Evolutionary conservation across 2,329 filamentous ascomycete genomes (phyloP), one percentile per base, ranked within the genome.

Genomic region (Neopestalotiopsis rosae): DNA sequence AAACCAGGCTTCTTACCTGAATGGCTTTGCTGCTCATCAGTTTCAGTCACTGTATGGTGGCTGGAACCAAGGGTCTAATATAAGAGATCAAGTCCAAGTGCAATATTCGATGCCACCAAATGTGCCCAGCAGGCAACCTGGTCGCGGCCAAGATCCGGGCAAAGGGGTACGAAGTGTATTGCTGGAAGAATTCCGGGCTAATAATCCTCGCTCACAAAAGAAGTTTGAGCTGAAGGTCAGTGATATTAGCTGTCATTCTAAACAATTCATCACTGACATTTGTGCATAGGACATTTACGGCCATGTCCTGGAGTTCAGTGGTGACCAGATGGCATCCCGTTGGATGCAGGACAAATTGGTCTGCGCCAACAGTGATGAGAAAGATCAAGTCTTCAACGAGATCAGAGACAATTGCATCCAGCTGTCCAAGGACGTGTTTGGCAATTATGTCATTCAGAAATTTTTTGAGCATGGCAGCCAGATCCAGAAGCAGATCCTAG

Each of bases 381-480:
- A 98, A 81, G 94, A 97, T 40, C 91, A 91, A 68, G 89, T 98
- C 0, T 98, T 98, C 83, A 86, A 87, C 0, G 96, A 98, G 79
- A 94, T 99, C 61, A 88, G 93, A 74, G 89, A 90, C 0, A 96
- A 99, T 73, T 90, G 92, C 1, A 81, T 97, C 38, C 94, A 95
- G 76, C 84, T 99, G 62, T 98, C 97, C 94, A 95, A 92, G 61
- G 96, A 98, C 79, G 92, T 98, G 0, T 99, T 98, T 77, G 96
- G 96, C 67, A 99, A 99, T 80, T 99, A 98, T 77, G 96, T 99
- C 45, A 95, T 98, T 52, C 96, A 99, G 77, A 98, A 98, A 79
- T 91, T 98, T 78, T 98, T 98, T 71, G 95, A 98, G 79, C 94
- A 98, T 79, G 95, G 96, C 52, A 97, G 94, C 74, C 95, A 97